Conservation (phyloP, 441 rosid genomes). For the Pelargonium cotyledonis region DNA sequence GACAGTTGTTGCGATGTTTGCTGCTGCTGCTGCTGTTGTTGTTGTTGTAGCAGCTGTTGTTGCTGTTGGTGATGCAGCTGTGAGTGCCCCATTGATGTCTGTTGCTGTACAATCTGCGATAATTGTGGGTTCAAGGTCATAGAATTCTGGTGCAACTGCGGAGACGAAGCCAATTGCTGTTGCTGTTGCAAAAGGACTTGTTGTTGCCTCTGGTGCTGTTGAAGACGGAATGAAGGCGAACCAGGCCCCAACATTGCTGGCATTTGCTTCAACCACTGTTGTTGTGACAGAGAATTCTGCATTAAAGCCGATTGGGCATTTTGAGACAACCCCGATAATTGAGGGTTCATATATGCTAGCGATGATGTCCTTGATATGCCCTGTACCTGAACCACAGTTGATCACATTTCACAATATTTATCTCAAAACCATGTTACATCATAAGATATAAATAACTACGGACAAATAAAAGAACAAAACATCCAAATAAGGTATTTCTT, state of each 20-base stretch:
- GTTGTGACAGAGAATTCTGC: constrained; percentile 68
- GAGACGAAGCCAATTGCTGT: constrained; percentile 42
- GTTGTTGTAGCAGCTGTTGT: not conserved
- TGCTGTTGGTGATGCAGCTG: constrained; percentile 36
- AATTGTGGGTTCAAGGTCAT: constrained; percentile 66
- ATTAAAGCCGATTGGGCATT: constrained; percentile 66
- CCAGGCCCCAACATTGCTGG: constrained; percentile 66
- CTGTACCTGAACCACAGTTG: constrained; percentile 40
- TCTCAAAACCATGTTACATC: too few relatives aligned
- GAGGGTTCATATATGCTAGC: constrained; percentile 73
- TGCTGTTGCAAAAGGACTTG: constrained; percentile 63
- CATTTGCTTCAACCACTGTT: constrained; percentile 92
- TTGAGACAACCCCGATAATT: constrained; percentile 37
- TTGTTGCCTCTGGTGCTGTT: constrained; percentile 52
- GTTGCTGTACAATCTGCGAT: constrained; percentile 66
- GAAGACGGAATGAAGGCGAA: constrained; percentile 67
- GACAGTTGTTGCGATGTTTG: constrained; percentile 30
- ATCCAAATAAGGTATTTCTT: not conserved
- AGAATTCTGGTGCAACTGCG: constrained; percentile 68
- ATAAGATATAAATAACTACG: too few relatives aligned
- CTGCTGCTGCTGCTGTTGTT: too few relatives aligned
- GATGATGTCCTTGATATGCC: constrained; percentile 67
- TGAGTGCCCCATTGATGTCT: constrained; percentile 47
- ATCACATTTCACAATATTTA: not conserved
- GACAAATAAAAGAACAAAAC: not conserved